Base-by-base conservation (phyloP, 768 basidiomycete genomes). In the Mycena vulgaris region DNA sequence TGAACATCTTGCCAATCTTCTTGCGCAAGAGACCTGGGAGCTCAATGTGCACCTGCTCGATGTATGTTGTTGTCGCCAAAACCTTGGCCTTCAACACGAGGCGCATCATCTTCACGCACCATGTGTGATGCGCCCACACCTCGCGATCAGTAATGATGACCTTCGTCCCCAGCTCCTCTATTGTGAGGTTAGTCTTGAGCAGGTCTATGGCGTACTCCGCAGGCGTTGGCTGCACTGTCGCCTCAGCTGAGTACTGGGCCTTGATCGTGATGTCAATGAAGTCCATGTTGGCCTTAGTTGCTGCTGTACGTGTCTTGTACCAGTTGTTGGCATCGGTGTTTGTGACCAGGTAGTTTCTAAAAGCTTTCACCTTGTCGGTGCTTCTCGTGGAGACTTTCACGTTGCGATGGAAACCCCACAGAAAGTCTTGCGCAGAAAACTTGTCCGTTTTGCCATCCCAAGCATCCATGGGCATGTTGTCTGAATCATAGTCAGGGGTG, bases 401-500 rank as follows among this genome's bases (percentile, higher is more conserved):
- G 25, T 62, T 30, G 23, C 48, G 60, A 35, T 62, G 60, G 33
- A 62, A 62, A 0, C 48, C 60, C 33, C 47, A 23, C 48, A 62
- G 27, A 21, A 62, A 62, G 13, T 62, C 60, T 21, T 62, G 60
- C 23, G 47, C 48, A 17, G 60, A 51, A 33, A 62, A 19, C 25
- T 62, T 62, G 33, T 62, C 60, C 23, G 48, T 62, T 7, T 62
- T 33, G 4, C 60, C 60, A 25, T 62, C 60, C 60, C 60, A 62
- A 0, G 60, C 60, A 8, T 51, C 60, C 47, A 62, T 51, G 0
- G 60, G 47, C 60, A 62, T 62, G 28, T 33, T 51, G 9, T 62
- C 48, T 0, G 28, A 60, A 21, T 47, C 28, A 48, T 49, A 51
- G 60, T 51, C 60, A 48, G 60, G 47, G 60, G 4, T 51, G 11